These are phyloP conservation scores for Trametes cubensis DNA, from an alignment of 768 basidiomycete genomes.

Conservation along the genomic window DNA sequence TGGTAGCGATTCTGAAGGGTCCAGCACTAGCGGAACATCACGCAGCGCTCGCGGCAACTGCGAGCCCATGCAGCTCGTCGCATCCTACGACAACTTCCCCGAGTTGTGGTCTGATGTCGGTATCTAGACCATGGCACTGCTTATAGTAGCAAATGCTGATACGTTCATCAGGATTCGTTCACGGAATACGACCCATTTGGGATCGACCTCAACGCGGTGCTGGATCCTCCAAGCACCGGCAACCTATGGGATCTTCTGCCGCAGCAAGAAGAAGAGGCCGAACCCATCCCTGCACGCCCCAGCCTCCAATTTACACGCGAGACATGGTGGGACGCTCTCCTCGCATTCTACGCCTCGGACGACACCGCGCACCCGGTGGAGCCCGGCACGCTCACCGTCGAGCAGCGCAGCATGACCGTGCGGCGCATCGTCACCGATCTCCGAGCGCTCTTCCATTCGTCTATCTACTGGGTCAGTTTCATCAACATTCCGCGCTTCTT, in stretches of 20 bases:
- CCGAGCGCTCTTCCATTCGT: conserved; percentile 63
- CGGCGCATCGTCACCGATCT: conserved; percentile 55
- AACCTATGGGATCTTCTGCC: neutral
- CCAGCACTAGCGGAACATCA: conserved; percentile 64
- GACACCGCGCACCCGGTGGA: neutral
- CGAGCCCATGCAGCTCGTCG: conserved; percentile 42
- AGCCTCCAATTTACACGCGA: conserved; percentile 67
- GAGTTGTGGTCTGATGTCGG: conserved; percentile 39
- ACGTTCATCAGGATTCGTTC: neutral
- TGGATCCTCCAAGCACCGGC: neutral
- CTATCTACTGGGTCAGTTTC: conserved; percentile 74
- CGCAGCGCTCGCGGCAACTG: conserved; percentile 49
- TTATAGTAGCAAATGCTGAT: conserved; percentile 47
- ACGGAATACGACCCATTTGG: conserved; percentile 20
- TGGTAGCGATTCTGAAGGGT: conserved; percentile 1
- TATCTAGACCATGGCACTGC: conserved; percentile 41
- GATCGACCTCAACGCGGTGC: neutral
- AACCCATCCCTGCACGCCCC: conserved; percentile 45
- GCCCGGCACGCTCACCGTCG: neutral
- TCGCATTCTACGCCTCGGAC: conserved; percentile 49
- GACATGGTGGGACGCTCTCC: conserved; percentile 81
- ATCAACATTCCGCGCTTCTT: conserved; percentile 73
- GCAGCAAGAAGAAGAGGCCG: neutral
- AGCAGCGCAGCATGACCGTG: conserved; percentile 48
- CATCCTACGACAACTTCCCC: conserved; percentile 52